Conservation (phyloP, 352 stramenopile genomes). For the Elongisporangium anandrum region DNA sequence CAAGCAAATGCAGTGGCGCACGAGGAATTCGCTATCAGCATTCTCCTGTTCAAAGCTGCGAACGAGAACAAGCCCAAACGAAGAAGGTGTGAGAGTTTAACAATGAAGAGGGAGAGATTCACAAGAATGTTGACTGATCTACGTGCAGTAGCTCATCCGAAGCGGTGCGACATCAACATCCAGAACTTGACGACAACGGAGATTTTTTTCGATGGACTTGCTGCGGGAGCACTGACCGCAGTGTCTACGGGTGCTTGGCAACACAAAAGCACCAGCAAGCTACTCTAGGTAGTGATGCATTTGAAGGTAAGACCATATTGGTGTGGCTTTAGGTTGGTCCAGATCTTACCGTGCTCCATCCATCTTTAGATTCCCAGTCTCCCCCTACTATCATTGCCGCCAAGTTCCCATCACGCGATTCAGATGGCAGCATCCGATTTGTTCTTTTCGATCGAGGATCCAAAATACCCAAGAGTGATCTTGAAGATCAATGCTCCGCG, state of each 20-base stretch:
- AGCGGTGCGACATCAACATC: slow-evolving; percentile 38
- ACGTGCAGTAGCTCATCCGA: slow-evolving; percentile 18
- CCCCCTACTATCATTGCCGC: slow-evolving; percentile 39
- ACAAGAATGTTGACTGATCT: neutral
- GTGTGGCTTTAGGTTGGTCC: neutral
- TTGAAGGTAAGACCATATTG: slow-evolving; percentile 5
- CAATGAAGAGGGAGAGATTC: slow-evolving; percentile 13
- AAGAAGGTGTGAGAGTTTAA: neutral
- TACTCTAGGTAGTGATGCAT: neutral
- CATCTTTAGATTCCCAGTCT: slow-evolving; percentile 1
- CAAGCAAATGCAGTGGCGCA: slow-evolving; percentile 4
- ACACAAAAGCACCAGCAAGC: neutral
- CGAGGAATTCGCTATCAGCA: slow-evolving; percentile 25
- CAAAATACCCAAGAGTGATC: slow-evolving; percentile 5
- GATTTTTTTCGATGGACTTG: slow-evolving; percentile 62
- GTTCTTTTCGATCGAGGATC: slow-evolving; percentile 49
- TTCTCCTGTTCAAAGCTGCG: slow-evolving; percentile 45
- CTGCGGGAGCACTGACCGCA: slow-evolving; percentile 48
- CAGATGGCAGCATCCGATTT: slow-evolving; percentile 19
- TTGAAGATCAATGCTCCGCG: slow-evolving; percentile 10
- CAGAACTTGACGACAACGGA: slow-evolving; percentile 49
- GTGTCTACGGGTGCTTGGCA: slow-evolving; percentile 37
- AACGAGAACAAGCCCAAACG: slow-evolving; percentile 23
- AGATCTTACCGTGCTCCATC: neutral
- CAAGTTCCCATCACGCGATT: slow-evolving; percentile 19